Conservation (phyloP, 2,329 filamentous ascomycete species). For the Aspergillus fumigatiaffinis region DNA sequence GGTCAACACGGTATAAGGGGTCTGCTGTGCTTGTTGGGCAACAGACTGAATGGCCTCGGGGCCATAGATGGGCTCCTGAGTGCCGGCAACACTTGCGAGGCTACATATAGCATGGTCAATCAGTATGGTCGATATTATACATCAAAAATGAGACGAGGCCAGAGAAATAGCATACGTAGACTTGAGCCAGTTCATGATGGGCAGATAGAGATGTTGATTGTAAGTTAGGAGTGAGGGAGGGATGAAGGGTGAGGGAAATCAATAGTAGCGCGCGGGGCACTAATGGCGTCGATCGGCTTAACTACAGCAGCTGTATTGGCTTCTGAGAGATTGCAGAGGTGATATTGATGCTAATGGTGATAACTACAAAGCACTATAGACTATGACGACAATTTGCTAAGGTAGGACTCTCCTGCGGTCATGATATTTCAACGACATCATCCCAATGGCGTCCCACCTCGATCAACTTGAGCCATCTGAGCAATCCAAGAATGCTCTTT, state of each 20-base stretch:
- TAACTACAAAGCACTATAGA: neutral
- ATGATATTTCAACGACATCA: neutral
- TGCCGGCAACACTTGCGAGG: constrained; percentile 78
- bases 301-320: neutral
- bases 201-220: constrained; percentile 19
- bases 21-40: constrained; percentile 71
- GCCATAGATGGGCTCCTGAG: constrained; percentile 93
- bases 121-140: constrained; percentile 43
- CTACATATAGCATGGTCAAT: constrained; percentile 46
- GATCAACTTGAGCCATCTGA: too few relatives aligned
- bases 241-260: constrained; percentile 26
- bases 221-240: neutral
- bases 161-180: constrained; percentile 63
- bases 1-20: constrained; percentile 73
- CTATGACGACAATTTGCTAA: neutral
- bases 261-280: constrained; percentile 32
- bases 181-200: constrained; percentile 93
- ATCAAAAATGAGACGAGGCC: constrained; percentile 11
- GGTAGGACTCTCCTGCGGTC: neutral
- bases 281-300: constrained; percentile 16
- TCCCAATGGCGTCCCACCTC: neutral
- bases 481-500: neutral
- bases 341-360: neutral
- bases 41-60: constrained; percentile 83
- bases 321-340: too few relatives aligned